These are phyloP conservation scores for Diaporthe caulivora DNA, from an alignment of 2,329 filamentous ascomycete genomes.

Conservation along the genomic window DNA sequence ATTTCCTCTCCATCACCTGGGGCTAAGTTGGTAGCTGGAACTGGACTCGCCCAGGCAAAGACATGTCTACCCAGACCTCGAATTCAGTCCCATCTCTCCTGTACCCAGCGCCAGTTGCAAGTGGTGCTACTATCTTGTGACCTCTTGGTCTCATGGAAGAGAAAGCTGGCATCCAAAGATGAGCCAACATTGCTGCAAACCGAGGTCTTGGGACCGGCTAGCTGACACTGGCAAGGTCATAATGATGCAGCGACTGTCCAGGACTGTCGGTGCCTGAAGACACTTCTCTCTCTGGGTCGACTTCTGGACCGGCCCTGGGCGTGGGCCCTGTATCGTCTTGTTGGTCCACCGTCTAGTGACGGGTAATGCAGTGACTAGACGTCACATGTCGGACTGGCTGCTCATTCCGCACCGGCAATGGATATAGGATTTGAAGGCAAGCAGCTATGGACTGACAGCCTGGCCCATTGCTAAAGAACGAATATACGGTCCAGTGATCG, in stretches of 20 bases:
- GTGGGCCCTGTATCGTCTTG: background rate
- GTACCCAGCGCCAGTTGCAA: background rate
- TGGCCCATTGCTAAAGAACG: background rate
- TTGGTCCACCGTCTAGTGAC: slow-evolving; percentile 1
- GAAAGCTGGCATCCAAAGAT: background rate
- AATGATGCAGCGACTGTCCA: background rate
- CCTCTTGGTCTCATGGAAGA: too few species aligned
- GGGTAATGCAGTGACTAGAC: background rate
- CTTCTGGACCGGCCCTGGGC: background rate
- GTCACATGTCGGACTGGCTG: background rate
- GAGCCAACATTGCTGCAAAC: background rate
- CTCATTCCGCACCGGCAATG: background rate
- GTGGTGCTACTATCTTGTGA: background rate
- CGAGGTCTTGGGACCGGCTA: background rate
- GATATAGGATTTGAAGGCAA: background rate
- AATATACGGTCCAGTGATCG: background rate
- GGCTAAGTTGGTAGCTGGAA: background rate
- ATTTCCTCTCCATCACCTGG: background rate
- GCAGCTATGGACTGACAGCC: background rate
- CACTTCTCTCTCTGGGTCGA: background rate
- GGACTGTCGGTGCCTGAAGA: background rate
- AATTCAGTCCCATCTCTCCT: background rate
- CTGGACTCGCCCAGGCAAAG: background rate
- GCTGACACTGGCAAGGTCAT: background rate
- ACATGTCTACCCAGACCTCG: background rate